A percentile compares a stretch with the other conserved stretches of the same genome.
Conservation (phyloP, 306 rosid genomes). For the Mimosa pudica region DNA sequence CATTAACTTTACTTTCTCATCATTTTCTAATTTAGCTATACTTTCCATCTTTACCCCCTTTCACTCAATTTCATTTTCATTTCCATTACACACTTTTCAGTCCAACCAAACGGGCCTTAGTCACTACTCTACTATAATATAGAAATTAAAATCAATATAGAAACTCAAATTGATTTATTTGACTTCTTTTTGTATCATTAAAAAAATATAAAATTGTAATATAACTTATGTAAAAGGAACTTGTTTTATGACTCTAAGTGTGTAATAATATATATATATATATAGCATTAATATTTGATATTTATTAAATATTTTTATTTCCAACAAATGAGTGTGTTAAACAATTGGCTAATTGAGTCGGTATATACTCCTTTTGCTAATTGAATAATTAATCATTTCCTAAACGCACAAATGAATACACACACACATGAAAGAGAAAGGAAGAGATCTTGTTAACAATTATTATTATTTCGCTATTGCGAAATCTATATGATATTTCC, state of each 20-base stretch:
- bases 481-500: conserved; percentile 20
- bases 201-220: background rate
- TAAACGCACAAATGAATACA: background rate
- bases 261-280: background rate
- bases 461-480: background rate
- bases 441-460: background rate
- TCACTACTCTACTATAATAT: too few relatives aligned
- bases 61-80: too few relatives aligned
- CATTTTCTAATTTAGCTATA: too few relatives aligned
- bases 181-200: background rate
- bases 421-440: background rate
- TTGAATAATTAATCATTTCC: background rate
- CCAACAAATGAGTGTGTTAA: background rate
- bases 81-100: too few relatives aligned
- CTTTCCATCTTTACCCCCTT: too few relatives aligned
- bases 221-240: background rate
- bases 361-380: background rate
- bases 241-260: background rate
- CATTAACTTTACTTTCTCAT: too few relatives aligned
- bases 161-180: too few relatives aligned
- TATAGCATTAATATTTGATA: background rate
- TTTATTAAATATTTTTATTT: too few relatives aligned
- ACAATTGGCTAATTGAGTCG: too few relatives aligned
- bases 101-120: too few relatives aligned
- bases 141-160: too few relatives aligned